phyloP scores from a whole-genome alignment of 2,329 filamentous ascomycete genomes.

The Pseudogymnoascus sp. region DNA sequence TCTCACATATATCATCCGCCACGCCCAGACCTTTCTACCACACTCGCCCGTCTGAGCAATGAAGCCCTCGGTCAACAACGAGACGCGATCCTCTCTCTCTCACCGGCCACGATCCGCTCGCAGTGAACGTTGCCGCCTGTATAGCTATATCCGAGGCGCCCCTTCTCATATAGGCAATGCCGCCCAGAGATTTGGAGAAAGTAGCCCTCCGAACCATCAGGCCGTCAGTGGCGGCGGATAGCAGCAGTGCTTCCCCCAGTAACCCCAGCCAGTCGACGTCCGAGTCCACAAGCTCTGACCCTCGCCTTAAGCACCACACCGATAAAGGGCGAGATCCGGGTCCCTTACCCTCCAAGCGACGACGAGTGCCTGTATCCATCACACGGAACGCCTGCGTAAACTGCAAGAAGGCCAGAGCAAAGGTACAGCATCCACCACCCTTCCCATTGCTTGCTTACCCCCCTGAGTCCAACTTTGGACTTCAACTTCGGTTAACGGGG shows the following conservation, averaged over 20 bases:
- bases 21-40: background rate
- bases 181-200: background rate
- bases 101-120: background rate
- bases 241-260: constrained; percentile 22
- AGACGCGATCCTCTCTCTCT: background rate
- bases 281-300: constrained; percentile 22
- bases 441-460: background rate
- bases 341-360: constrained; percentile 20
- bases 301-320: constrained; percentile 18
- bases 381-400: constrained; percentile 31
- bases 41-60: background rate
- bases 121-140: background rate
- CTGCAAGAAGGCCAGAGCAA: constrained; percentile 31
- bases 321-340: constrained; percentile 18
- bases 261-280: constrained; percentile 22
- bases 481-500: background rate
- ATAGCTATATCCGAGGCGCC: background rate
- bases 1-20: background rate
- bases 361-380: constrained; percentile 28
- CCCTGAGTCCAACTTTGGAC: background rate
- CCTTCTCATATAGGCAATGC: background rate
- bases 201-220: background rate
- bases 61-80: background rate
- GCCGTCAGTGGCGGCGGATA: constrained; percentile 6
- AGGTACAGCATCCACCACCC: constrained; percentile 21